Conservation (phyloP, 2,329 filamentous ascomycete species). For the Alternaria dauci region DNA sequence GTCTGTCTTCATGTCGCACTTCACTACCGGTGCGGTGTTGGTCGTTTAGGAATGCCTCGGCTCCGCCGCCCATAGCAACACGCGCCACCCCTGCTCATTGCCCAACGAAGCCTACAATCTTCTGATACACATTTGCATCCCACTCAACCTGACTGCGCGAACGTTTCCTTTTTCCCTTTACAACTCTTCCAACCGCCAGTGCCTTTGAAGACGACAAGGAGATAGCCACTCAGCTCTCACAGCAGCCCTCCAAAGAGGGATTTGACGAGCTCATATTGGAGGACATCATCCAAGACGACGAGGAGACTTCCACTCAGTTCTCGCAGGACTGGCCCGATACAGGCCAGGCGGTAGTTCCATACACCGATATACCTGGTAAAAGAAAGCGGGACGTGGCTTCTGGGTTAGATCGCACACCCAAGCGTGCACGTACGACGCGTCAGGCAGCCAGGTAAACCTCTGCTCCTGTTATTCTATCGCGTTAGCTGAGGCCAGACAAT, state of each 20-base stretch:
- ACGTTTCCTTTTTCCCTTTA: too few species aligned
- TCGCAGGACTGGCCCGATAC: not conserved
- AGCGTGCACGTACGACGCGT: not conserved
- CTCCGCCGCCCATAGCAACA: too few species aligned
- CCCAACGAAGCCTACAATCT: too few species aligned
- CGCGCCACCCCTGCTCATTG: too few species aligned
- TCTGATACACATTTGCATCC: too few species aligned
- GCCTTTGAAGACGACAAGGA: not conserved
- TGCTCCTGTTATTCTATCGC: too few species aligned
- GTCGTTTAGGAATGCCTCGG: not conserved
- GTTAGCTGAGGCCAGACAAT: too few species aligned
- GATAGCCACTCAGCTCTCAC: not conserved
- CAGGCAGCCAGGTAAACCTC: not conserved
- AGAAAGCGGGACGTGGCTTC: not conserved
- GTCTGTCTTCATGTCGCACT: not conserved
- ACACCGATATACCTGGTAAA: not conserved
- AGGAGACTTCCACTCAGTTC: not conserved
- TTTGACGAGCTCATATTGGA: not conserved
- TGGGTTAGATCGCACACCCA: not conserved
- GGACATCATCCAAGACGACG: not conserved
- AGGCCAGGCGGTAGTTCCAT: not conserved
- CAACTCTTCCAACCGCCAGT: too few species aligned
- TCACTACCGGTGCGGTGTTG: not conserved
- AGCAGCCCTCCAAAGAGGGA: not conserved
- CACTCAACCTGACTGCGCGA: too few species aligned